These are phyloP conservation scores for Thielaviopsis ethacetica DNA, from an alignment of 2,329 filamentous ascomycete genomes.

Conservation along the genomic window DNA sequence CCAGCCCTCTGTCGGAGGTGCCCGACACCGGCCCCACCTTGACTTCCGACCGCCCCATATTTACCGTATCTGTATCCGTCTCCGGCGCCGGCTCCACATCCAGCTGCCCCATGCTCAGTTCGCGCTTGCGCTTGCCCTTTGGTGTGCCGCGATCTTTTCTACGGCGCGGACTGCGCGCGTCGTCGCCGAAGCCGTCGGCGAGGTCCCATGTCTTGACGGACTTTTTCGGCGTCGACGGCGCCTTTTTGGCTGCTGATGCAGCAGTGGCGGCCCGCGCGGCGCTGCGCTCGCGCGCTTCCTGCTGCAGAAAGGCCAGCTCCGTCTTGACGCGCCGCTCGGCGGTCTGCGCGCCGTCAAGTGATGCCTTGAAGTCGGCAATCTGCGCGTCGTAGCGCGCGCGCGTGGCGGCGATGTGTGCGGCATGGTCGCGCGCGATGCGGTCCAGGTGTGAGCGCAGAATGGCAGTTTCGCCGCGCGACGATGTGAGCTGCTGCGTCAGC, in stretches of 20 bases:
- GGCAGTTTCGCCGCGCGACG: conserved; percentile 54
- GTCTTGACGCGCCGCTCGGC: conserved; percentile 34
- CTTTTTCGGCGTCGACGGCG: background rate
- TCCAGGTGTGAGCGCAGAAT: conserved; percentile 59
- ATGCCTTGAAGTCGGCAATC: conserved; percentile 31
- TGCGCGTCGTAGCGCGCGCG: conserved; percentile 45
- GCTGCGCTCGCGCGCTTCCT: conserved; percentile 47
- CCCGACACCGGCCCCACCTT: background rate
- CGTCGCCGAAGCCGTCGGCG: background rate
- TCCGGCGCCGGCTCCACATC: conserved; percentile 34
- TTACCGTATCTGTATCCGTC: conserved; percentile 35
- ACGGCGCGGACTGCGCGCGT: background rate
- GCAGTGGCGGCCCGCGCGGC: conserved; percentile 13
- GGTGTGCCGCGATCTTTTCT: conserved; percentile 29
- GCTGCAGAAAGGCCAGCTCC: conserved; percentile 55
- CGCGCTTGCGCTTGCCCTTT: conserved; percentile 57
- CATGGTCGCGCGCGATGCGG: conserved; percentile 43
- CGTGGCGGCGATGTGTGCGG: conserved; percentile 46
- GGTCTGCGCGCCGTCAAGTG: conserved; percentile 35
- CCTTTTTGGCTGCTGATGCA: background rate
- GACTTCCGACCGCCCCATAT: background rate
- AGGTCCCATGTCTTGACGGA: conserved; percentile 27
- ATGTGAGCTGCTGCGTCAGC: conserved; percentile 39
- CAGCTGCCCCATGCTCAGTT: conserved; percentile 37
- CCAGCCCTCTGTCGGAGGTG: background rate